phyloP scores from a whole-genome alignment of 202 grass and related monocot genomes.

The Carex arenaria region DNA sequence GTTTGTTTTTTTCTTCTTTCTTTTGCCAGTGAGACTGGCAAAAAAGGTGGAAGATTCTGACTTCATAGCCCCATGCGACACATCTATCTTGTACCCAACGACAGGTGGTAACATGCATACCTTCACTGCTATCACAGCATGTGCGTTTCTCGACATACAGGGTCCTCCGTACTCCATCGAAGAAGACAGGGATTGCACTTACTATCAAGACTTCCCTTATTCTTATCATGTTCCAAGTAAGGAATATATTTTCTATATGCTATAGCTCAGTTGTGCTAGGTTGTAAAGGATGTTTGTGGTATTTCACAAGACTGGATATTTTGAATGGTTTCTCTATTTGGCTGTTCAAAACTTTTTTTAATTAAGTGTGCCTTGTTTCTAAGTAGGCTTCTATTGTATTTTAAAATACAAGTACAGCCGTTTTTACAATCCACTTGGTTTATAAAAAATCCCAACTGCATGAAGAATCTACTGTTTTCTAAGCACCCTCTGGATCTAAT shows the following conservation, averaged over 20 bases:
- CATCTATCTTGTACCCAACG: constrained; percentile 54
- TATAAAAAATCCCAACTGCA: background rate
- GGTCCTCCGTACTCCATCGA: constrained; percentile 54
- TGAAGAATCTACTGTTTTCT: background rate
- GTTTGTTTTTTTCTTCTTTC: background rate
- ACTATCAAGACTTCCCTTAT: constrained; percentile 53
- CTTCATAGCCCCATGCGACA: constrained; percentile 41
- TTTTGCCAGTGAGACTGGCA: constrained; percentile 35
- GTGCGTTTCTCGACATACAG: constrained; percentile 63
- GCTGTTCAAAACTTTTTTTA: background rate
- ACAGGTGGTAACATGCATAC: constrained; percentile 75
- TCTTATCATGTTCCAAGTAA: constrained; percentile 29
- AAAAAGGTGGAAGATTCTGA: constrained; percentile 44
- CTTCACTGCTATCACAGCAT: constrained; percentile 41
- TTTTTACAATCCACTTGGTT: constrained; percentile 1
- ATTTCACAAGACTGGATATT: background rate
- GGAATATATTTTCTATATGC: background rate
- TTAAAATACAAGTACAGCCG: background rate
- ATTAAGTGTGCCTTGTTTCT: background rate
- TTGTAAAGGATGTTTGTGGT: background rate
- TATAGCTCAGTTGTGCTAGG: background rate
- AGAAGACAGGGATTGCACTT: constrained; percentile 50
- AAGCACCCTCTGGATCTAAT: background rate
- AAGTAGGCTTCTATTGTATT: background rate
- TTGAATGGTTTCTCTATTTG: background rate